Evolutionary conservation across 176 grass and related monocot genomes (phyloP), one percentile per base, ranked within the genome.

Genomic region (Raddia distichophylla): DNA sequence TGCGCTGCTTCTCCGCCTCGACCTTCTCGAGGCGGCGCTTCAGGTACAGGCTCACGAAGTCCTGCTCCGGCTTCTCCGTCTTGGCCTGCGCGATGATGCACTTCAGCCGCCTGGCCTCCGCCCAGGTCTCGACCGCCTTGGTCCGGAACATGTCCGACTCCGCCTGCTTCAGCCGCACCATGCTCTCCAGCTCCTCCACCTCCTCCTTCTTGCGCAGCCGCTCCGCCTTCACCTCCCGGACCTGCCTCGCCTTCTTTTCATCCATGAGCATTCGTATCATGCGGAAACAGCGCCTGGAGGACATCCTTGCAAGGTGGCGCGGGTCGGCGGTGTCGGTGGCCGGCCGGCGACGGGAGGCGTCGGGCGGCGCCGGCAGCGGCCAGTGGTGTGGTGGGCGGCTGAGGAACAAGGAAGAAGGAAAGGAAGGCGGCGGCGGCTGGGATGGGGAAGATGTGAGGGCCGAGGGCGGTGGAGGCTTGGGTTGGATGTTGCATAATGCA

Each of bases 91-190:
- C 84, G 9, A 94, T 27, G 27, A 27, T 85, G 83, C 88, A 87
- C 75, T 91, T 84, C 20, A 95, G 84, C 66, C 79, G 91, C 88
- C 95, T 90, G 0, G 92, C 95, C 68, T 98, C 92, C 82, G 93
- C 66, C 6, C 68, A 74, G 2, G 95, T 92, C 72, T 98, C 95
- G 16, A 59, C 88, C 5, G 95, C 95, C 84, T 98, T 98, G 2
- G 84, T 70, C 71, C 93, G 92, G 90, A 98, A 94, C 95, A 98
- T 98, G 78, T 94, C 95, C 3, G 84, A 78, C 67, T 98, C 95
- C 6, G 88, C 92, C 59, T 87, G 83, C 86, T 94, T 98, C 60
- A 93, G 90, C 2, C 90, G 78, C 13, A 94, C 73, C 0, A 94
- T 81, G 81, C 92, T 94, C 67, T 98, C 90, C 1, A 98, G 81